Conservation (phyloP, 257 asterid genomes). For the Voacanga thouarsii region DNA sequence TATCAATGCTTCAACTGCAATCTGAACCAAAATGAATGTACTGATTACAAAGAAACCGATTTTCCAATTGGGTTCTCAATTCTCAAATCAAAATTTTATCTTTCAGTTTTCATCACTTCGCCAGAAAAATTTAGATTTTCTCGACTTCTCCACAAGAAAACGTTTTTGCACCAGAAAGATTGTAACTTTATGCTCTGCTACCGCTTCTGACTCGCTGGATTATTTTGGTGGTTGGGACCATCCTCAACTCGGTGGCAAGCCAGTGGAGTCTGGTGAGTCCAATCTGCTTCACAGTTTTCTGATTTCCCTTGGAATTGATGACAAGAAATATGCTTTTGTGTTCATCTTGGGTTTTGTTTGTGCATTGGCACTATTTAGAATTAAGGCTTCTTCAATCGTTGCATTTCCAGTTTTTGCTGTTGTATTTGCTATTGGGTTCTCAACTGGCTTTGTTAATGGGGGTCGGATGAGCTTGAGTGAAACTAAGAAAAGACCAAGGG, state of each 20-base stretch:
- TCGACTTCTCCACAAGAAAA: conserved; percentile 28
- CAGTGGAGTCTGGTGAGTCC: conserved; percentile 55
- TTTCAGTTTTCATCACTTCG: conserved; percentile 22
- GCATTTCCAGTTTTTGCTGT: conserved; percentile 77
- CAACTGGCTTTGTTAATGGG: conserved; percentile 66
- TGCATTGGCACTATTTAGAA: conserved; percentile 77
- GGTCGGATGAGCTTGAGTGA: conserved; percentile 46
- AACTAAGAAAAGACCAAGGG: conserved; percentile 33
- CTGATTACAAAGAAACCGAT: conserved; percentile 37
- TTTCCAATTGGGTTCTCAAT: conserved; percentile 25
- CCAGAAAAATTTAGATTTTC: conserved; percentile 24
- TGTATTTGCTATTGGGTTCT: conserved; percentile 73
- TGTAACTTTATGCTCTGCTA: conserved; percentile 29
- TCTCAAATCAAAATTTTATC: conserved; percentile 17
- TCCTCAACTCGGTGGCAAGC: conserved; percentile 34
- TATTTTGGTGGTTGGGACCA: conserved; percentile 75
- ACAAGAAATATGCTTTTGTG: conserved; percentile 62
- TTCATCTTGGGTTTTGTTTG: conserved; percentile 79
- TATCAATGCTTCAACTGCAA: background rate
- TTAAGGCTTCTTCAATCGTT: conserved; percentile 63
- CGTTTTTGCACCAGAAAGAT: conserved; percentile 22
- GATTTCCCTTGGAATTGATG: conserved; percentile 58
- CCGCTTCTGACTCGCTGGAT: conserved; percentile 45
- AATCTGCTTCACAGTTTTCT: conserved; percentile 45
- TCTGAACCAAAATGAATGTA: conserved; percentile 31